Evolutionary conservation across 352 stramenopile genomes (phyloP).

Genomic region (Phytopythium helicoides): DNA sequence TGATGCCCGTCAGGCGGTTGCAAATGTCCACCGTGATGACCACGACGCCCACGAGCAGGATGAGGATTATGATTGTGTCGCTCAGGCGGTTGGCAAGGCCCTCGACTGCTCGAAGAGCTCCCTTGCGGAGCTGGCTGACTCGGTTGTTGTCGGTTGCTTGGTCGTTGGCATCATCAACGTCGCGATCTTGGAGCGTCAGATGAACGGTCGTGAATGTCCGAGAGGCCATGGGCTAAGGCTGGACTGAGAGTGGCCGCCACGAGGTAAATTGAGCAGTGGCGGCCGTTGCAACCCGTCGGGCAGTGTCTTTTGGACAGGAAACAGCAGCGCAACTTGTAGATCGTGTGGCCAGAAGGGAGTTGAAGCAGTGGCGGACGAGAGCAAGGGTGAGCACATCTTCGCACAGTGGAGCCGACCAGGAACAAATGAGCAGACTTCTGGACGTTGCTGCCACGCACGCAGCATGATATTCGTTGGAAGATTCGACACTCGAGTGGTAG

Average conservation of each 20-base stretch:
- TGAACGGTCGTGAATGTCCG: neutral
- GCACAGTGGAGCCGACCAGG: too few species aligned
- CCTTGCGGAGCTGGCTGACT: neutral
- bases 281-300: neutral
- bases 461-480: too few species aligned
- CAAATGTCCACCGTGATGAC: conserved; percentile 3
- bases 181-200: neutral
- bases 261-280: neutral
- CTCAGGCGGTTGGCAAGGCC: neutral
- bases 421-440: too few species aligned
- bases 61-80: neutral
- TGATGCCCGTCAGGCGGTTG: neutral
- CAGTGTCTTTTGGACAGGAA: too few species aligned
- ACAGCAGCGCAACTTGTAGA: too few species aligned
- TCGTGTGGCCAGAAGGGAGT: too few species aligned
- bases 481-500: too few species aligned
- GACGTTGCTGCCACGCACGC: too few species aligned
- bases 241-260: neutral
- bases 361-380: too few species aligned
- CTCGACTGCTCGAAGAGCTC: neutral
- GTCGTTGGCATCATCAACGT: neutral
- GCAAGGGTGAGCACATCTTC: too few species aligned
- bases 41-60: conserved; percentile 1
- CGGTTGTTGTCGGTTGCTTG: neutral
- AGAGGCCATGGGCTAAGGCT: neutral